Percentiles rank a stretch among this genome's conserved stretches.
Conservation (phyloP, 1,139 yeast genomes). For the Debaryomyces sp. region DNA sequence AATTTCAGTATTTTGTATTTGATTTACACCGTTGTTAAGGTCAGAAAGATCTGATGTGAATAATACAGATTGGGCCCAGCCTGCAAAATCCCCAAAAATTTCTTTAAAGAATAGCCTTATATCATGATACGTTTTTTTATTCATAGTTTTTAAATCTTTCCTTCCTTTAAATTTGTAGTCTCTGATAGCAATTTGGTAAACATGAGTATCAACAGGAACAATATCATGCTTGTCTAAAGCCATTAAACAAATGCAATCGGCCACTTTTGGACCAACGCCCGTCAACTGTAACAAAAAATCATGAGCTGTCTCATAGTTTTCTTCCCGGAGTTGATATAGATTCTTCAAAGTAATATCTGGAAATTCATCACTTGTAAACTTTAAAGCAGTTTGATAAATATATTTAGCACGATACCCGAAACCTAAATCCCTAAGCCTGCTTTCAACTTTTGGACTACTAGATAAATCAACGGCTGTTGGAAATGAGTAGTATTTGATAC, state of each 20-base stretch:
- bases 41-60: constrained; percentile 82
- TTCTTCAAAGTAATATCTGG: constrained; percentile 35
- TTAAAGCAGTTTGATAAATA: constrained; percentile 73
- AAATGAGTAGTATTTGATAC: constrained; percentile 66
- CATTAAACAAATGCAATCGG: constrained; percentile 90
- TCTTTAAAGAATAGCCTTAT: constrained; percentile 64
- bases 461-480: constrained; percentile 64
- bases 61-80: constrained; percentile 96
- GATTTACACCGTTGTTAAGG: constrained; percentile 59
- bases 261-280: constrained; percentile 98
- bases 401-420: constrained; percentile 95
- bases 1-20: background rate
- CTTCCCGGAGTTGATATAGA: constrained; percentile 40
- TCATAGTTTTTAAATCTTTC: constrained; percentile 50
- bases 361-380: constrained; percentile 39
- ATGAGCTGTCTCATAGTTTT: constrained; percentile 60
- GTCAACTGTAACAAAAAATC: constrained; percentile 64
- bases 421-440: constrained; percentile 57
- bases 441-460: constrained; percentile 37
- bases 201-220: constrained; percentile 97
- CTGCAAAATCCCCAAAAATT: constrained; percentile 90
- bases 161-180: constrained; percentile 68
- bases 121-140: constrained; percentile 59
- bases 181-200: constrained; percentile 85
- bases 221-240: constrained; percentile 84